Evolutionary conservation across 768 basidiomycete species (phyloP), one percentile per base, ranked within the genome.

Genomic region (Dacryopinax spathularia): DNA sequence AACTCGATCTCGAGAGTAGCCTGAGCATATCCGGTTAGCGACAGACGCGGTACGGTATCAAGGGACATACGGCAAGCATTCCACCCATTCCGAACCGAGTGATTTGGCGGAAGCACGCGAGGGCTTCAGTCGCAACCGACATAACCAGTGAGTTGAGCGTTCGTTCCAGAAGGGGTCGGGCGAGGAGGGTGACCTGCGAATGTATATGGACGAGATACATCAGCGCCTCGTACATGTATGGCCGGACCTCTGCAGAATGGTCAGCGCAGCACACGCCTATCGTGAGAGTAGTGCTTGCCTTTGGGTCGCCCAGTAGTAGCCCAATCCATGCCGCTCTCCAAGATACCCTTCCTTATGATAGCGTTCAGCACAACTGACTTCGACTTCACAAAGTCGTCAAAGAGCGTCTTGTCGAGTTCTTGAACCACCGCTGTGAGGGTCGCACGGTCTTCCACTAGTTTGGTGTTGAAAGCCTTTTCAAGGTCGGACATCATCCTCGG

Each of bases 1-100:
- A 98, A 98, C 76, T 98, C 96, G 68, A 98, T 96, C 74, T 98
- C 95, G 29, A 99, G 85, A 3, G 96, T 98, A 15, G 96, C 96
- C 93, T 97, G 72, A 20, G 15, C n/a, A n/a, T n/a, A n/a, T n/a
- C n/a, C n/a, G n/a, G n/a, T n/a, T n/a, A 33, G 33, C 25, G 60
- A 63, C 48, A 56, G 61, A 35, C 36, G 20, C 37, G 12, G 41
- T 35, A 35, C 18, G 18, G 35, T 13, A 39, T 34, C 31, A 48
- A 36, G 29, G 22, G 29, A 79, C 87, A 65, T 72, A 96, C 94
- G 59, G 91, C 84, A 43, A 99, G 80, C 96, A 98, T 98, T 9
- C 96, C 96, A 33, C 96, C 96, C 87, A 97, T 96, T 18, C 94
- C 93, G 71, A 96, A 97, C 60, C 86, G 82, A 70, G 86, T 87